Percentiles rank a stretch among this genome's conserved stretches.
These are phyloP conservation scores for Penicillium bovifimosum DNA, from an alignment of 495 filamentous ascomycete species.

Conservation along the genomic window DNA sequence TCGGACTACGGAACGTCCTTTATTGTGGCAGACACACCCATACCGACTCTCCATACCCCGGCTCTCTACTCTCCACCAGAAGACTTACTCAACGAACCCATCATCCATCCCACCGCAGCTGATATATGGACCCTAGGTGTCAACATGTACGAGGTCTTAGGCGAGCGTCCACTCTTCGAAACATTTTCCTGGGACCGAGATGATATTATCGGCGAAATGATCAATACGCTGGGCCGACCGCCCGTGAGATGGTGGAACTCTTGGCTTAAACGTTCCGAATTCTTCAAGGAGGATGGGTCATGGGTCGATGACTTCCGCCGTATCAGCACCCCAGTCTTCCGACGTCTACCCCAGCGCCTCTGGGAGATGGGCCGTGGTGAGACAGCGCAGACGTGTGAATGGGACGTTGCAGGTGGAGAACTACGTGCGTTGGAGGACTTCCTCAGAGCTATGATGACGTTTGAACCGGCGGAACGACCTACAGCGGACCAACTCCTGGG, in stretches of 20 bases:
- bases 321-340: conserved; percentile 21
- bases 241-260: conserved; percentile 23
- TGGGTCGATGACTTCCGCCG: conserved; percentile 21
- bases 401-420: conserved; percentile 26
- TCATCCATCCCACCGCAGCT: conserved; percentile 20
- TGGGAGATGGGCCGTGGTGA: conserved; percentile 31
- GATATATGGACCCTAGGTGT: conserved; percentile 31
- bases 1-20: conserved; percentile 23
- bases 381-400: conserved; percentile 25
- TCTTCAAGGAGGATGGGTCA: conserved; percentile 21
- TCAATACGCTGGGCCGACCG: conserved; percentile 24
- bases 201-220: conserved; percentile 24
- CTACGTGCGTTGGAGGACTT: conserved; percentile 27
- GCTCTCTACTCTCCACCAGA: conserved; percentile 24
- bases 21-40: conserved; percentile 13
- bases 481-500: conserved; percentile 24
- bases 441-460: conserved; percentile 30
- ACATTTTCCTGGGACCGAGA: conserved; percentile 22
- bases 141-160: conserved; percentile 25
- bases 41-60: conserved; percentile 21
- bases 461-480: conserved; percentile 31
- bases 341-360: conserved; percentile 19
- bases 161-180: conserved; percentile 28
- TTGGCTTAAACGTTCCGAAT: conserved; percentile 21
- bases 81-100: conserved; percentile 20